Conservation (phyloP, 345 rosid species). For the Conringia planisiliqua region DNA sequence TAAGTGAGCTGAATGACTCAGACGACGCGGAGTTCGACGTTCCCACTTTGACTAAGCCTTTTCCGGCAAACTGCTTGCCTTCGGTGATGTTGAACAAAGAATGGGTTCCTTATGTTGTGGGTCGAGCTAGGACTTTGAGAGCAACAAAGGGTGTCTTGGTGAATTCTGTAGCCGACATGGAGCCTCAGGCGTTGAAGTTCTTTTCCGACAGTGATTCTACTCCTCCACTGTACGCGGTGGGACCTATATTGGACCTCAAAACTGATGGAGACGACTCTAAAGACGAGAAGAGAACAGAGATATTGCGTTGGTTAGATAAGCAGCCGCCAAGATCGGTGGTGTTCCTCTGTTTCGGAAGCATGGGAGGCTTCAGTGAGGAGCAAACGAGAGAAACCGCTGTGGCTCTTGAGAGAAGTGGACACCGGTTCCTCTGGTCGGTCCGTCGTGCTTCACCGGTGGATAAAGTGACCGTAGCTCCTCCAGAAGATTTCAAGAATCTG, state of each 20-base stretch:
- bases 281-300: constrained; percentile 1
- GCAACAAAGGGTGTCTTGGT: constrained; percentile 42
- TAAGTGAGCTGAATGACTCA: constrained; percentile 19
- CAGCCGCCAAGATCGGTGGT: constrained; percentile 51
- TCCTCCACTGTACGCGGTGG: constrained; percentile 40
- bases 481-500: constrained; percentile 20
- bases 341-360: constrained; percentile 65
- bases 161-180: constrained; percentile 42
- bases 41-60: constrained; percentile 27
- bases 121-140: constrained; percentile 1
- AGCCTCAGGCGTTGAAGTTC: constrained; percentile 30
- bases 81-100: neutral
- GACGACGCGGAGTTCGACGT: constrained; percentile 25
- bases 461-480: neutral
- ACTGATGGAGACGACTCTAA: neutral
- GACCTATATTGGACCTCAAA: constrained; percentile 44
- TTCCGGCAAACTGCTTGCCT: constrained; percentile 41
- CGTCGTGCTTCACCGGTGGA: constrained; percentile 1
- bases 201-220: neutral
- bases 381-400: constrained; percentile 46
- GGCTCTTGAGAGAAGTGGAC: constrained; percentile 41
- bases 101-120: neutral
- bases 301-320: constrained; percentile 43
- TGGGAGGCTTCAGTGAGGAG: constrained; percentile 43
- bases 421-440: constrained; percentile 52